Evolutionary conservation across 2,329 filamentous ascomycete species (phyloP).

Genomic region (Penicillium concentricum): DNA sequence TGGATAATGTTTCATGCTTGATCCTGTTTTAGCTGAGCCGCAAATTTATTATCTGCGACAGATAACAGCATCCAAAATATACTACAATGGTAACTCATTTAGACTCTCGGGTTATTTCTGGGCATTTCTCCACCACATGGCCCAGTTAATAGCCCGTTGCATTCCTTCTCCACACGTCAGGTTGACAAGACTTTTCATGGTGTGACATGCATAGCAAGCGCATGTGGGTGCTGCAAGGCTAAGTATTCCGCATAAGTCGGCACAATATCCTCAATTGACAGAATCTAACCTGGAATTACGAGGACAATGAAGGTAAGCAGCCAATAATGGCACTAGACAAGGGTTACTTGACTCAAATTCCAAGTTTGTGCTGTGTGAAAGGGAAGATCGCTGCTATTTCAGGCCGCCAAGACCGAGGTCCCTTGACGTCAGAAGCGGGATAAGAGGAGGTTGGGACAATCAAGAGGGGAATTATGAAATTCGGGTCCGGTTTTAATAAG

Average conservation of each 20-base stretch:
- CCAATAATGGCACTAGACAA: not conserved
- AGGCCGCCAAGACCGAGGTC: conserved; percentile 14
- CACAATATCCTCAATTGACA: not conserved
- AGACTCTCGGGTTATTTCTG: not conserved
- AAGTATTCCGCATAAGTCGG: not conserved
- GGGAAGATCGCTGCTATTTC: conserved; percentile 16
- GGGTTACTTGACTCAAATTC: not conserved
- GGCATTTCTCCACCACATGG: not conserved
- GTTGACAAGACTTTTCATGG: not conserved
- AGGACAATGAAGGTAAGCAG: not conserved
- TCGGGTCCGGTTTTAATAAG: not conserved
- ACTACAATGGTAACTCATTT: not conserved
- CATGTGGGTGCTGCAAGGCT: not conserved
- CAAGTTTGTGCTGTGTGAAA: conserved; percentile 10
- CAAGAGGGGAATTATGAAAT: not conserved
- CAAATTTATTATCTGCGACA: not conserved
- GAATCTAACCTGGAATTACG: not conserved
- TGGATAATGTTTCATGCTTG: not conserved
- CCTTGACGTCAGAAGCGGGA: conserved; percentile 24
- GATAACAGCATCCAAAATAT: not conserved
- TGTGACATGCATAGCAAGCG: conserved; percentile 1
- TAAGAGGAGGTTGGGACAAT: conserved; percentile 13
- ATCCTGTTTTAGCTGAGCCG: not conserved
- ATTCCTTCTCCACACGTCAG: not conserved
- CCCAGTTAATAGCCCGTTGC: not conserved